Evolutionary conservation across 2,329 filamentous ascomycete species (phyloP), one percentile per base, ranked within the genome.

Genomic region (Amesomyces nigricolor): DNA sequence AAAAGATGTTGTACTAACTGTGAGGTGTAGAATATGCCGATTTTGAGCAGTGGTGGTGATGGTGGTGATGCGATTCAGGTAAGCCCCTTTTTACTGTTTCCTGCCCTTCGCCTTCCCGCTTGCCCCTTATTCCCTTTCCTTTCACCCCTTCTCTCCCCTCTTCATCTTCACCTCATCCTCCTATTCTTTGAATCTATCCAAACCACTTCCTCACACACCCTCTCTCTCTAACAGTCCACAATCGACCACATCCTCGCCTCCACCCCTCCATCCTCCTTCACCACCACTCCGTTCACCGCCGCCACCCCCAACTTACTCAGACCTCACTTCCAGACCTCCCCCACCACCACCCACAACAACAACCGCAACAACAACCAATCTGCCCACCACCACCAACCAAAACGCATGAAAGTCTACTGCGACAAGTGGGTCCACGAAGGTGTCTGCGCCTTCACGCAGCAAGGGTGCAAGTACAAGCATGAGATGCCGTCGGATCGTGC

Each of bases 371-470:
- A 11, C 47, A 39, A 11, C 43, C 38, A 47, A 8, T 45, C 10
- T 45, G 3, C 10, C 29, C 30, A 26, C 26, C 45, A 71, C 72
- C 16, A 69, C 74, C 66, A 65, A 5, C 69, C 71, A 5, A 82
- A 80, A 64, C 67, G 67, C 22, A 67, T 70, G 56, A 95, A 95
- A 68, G 74, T 87, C 22, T 95, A 87, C 70, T 96, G 91, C 71
- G 89, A 90, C 56, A 89, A 92, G 70, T 96, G 91, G 91, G 86
- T 96, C 53, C 85, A 89, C 63, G 86, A 88, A 56, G 91, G 90
- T 17, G 83, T 88, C 43, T 96, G 91, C 68, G 87, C 87, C 59
- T 96, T 89, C 69, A 85, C 81, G 3, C 89, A 95, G 68, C 86
- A 91, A 66, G 91, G 91, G 0, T 96, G 91, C 73, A 83, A 86